A percentile compares a stretch with the other conserved stretches of the same genome.
phyloP scores from a whole-genome alignment of 177 flowering plant genomes.

The Vitis hybrid region DNA sequence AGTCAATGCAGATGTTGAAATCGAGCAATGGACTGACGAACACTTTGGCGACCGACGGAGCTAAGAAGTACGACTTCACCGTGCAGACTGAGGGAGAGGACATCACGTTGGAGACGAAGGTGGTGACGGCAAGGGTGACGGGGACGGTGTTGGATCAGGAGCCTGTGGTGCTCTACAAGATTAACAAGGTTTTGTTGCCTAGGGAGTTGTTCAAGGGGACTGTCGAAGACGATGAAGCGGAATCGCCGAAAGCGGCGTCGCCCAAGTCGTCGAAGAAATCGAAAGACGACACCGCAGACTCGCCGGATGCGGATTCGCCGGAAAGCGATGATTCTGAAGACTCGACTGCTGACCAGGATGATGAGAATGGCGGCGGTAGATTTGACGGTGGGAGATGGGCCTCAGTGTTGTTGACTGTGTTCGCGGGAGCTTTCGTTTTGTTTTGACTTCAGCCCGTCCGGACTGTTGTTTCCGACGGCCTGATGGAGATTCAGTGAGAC shows the following conservation, averaged over 20 bases:
- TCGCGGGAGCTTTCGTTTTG: conserved; percentile 15
- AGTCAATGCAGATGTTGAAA: conserved; percentile 49
- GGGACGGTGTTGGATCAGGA: conserved; percentile 54
- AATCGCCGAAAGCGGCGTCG: conserved; percentile 12
- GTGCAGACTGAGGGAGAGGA: conserved; percentile 55
- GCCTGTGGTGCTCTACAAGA: conserved; percentile 47
- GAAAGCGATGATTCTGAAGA: conserved; percentile 17
- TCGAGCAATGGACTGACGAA: conserved; percentile 53
- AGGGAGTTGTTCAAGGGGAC: conserved; percentile 38
- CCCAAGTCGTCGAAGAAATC: background rate
- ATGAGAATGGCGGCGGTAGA: conserved; percentile 11
- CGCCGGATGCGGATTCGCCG: conserved; percentile 7
- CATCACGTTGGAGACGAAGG: conserved; percentile 51
- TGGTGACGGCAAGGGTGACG: conserved; percentile 42
- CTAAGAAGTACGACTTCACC: conserved; percentile 48
- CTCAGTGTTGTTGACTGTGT: conserved; percentile 18
- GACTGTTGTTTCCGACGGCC: background rate
- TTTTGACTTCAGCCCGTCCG: too few relatives aligned
- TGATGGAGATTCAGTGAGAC: background rate
- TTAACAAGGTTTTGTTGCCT: conserved; percentile 54
- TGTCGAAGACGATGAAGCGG: conserved; percentile 5
- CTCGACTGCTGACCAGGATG: conserved; percentile 18
- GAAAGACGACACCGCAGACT: background rate
- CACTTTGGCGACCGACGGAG: conserved; percentile 58
- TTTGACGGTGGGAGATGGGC: conserved; percentile 18